Conservation (phyloP, 768 basidiomycete species). For the Hygrocybe punicea region DNA sequence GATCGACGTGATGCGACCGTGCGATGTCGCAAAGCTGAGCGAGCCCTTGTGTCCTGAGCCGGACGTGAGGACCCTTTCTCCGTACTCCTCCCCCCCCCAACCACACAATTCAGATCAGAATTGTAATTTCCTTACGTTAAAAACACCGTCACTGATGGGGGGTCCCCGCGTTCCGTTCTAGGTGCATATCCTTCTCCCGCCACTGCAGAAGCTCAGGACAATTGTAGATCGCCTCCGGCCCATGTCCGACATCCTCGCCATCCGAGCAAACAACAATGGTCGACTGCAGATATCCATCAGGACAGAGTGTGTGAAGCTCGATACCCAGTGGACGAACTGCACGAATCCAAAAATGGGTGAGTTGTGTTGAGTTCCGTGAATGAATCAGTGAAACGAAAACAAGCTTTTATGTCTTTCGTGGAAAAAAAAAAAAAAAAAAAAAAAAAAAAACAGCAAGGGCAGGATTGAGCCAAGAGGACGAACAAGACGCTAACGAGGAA, state of each 20-base stretch:
- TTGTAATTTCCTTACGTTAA: background rate
- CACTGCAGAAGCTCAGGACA: conserved; percentile 70
- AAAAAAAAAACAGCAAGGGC: background rate
- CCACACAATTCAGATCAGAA: background rate
- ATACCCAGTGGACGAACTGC: conserved; percentile 77
- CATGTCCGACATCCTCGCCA: conserved; percentile 64
- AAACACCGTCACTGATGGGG: background rate
- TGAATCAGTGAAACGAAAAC: background rate
- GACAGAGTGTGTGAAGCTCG: conserved; percentile 72
- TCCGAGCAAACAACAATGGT: conserved; percentile 67
- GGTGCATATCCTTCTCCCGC: conserved; percentile 76
- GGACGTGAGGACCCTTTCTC: conserved; percentile 48
- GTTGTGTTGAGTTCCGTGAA: conserved; percentile 5
- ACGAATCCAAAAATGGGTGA: conserved; percentile 57
- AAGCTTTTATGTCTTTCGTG: background rate
- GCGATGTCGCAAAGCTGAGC: conserved; percentile 64
- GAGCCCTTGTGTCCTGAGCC: conserved; percentile 87
- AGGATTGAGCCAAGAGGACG: conserved; percentile 33
- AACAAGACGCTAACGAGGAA: conserved; percentile 34
- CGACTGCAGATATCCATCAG: conserved; percentile 50
- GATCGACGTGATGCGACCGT: conserved; percentile 75
- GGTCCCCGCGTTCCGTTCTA: conserved; percentile 36
- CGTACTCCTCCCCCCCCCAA: background rate
- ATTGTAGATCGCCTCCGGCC: conserved; percentile 71
- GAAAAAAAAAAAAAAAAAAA: background rate